Conservation (phyloP, 176 grass and related monocot genomes). For the Ampelocalamus luodianensis region DNA sequence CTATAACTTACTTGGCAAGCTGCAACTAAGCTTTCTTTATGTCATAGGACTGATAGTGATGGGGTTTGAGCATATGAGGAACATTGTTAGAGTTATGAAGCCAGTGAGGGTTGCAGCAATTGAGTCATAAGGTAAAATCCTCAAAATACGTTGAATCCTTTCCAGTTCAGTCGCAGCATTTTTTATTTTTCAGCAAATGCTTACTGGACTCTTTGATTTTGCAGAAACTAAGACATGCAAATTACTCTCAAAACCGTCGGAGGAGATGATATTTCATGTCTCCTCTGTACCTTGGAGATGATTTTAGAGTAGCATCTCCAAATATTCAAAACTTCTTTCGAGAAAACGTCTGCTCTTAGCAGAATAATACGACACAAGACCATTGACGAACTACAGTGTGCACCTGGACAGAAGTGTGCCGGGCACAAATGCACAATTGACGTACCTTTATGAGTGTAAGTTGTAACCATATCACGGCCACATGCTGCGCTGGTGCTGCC, state of each 20-base stretch:
- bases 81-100: constrained; percentile 68
- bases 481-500: neutral
- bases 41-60: constrained; percentile 80
- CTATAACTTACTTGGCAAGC: constrained; percentile 85
- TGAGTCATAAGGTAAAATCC: constrained; percentile 66
- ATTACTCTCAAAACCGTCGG: neutral
- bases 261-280: constrained; percentile 48
- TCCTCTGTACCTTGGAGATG: constrained; percentile 45
- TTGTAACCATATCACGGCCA: constrained; percentile 28
- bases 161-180: neutral
- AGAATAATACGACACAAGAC: constrained; percentile 21
- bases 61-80: constrained; percentile 83
- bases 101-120: constrained; percentile 76
- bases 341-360: constrained; percentile 20
- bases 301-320: constrained; percentile 56
- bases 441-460: constrained; percentile 36
- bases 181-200: neutral
- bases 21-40: constrained; percentile 92
- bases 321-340: neutral
- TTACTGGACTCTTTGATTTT: constrained; percentile 20
- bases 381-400: neutral
- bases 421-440: neutral
- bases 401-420: constrained; percentile 47
- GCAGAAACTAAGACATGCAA: constrained; percentile 41
- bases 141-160: neutral